Evolutionary conservation across 495 filamentous ascomycete species (phyloP).

Genomic region (Choiromyces venosus): DNA sequence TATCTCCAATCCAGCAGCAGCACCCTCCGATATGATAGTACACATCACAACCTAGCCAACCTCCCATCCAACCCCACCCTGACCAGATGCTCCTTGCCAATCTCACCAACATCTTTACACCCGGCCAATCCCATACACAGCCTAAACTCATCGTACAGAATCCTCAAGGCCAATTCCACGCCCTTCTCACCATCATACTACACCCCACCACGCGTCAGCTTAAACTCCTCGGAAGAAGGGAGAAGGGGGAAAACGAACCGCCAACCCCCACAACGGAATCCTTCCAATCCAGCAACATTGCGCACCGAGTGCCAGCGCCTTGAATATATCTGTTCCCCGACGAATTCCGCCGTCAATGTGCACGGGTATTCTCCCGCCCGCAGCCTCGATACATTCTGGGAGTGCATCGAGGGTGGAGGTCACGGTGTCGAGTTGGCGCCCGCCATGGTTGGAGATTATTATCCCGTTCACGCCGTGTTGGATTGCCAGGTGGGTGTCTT

Average conservation of each 20-base stretch:
- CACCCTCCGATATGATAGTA: too few species aligned
- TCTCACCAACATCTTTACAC: constrained; percentile 48
- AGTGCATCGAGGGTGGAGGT: constrained; percentile 48
- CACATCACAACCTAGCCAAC: constrained; percentile 44
- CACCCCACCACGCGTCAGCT: constrained; percentile 32
- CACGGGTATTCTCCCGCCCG: constrained; percentile 47
- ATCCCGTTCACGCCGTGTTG: constrained; percentile 58
- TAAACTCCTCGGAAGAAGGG: constrained; percentile 43
- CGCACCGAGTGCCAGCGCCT: constrained; percentile 79
- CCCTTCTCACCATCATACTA: constrained; percentile 32
- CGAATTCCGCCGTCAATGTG: constrained; percentile 85
- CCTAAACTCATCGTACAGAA: constrained; percentile 50
- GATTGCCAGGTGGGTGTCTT: constrained; percentile 75
- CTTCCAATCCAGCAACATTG: constrained; percentile 82
- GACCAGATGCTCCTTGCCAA: constrained; percentile 44
- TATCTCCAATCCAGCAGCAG: too few species aligned
- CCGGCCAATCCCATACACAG: constrained; percentile 52
- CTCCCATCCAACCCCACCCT: constrained; percentile 46
- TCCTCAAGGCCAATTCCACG: constrained; percentile 46
- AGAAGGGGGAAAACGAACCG: constrained; percentile 50
- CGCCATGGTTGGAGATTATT: constrained; percentile 86
- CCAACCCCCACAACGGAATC: constrained; percentile 72
- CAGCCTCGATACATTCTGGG: constrained; percentile 46
- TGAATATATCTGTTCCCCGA: constrained; percentile 83
- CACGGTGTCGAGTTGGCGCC: constrained; percentile 48